Evolutionary conservation across 805 yeast genomes (phyloP).

Genomic region (Schizosaccharomyces lindneri): DNA sequence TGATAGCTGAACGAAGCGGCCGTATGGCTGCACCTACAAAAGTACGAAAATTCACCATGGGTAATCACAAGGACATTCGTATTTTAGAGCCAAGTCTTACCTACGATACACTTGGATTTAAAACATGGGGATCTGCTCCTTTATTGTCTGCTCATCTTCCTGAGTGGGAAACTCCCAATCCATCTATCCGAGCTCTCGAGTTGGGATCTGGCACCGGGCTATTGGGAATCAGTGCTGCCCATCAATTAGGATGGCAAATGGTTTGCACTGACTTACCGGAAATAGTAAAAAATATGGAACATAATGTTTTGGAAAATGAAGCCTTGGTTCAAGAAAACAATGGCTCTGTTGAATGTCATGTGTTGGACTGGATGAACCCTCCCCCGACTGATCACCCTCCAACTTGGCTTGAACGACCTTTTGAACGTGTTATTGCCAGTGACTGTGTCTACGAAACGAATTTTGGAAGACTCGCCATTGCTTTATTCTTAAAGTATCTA

Average conservation of each 20-base stretch:
- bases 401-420: background rate
- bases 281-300: conserved; percentile 38
- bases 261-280: conserved; percentile 53
- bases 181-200: conserved; percentile 21
- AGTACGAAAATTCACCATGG: conserved; percentile 24
- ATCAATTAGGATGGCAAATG: conserved; percentile 22
- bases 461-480: background rate
- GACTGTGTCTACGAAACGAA: background rate
- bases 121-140: conserved; percentile 71
- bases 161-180: background rate
- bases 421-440: background rate
- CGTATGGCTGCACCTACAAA: conserved; percentile 56
- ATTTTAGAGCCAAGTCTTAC: conserved; percentile 65
- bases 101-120: conserved; percentile 60
- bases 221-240: conserved; percentile 43
- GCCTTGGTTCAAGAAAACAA: background rate
- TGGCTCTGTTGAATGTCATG: background rate
- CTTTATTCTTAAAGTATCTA: background rate
- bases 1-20: conserved; percentile 63
- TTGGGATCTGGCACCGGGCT: conserved; percentile 86
- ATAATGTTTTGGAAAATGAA: conserved; percentile 29
- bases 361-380: conserved; percentile 1
- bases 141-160: conserved; percentile 3
- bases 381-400: background rate
- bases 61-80: conserved; percentile 16